Conservation (phyloP, 2,329 filamentous ascomycete genomes). For the Neodidymelliopsis sp. region DNA sequence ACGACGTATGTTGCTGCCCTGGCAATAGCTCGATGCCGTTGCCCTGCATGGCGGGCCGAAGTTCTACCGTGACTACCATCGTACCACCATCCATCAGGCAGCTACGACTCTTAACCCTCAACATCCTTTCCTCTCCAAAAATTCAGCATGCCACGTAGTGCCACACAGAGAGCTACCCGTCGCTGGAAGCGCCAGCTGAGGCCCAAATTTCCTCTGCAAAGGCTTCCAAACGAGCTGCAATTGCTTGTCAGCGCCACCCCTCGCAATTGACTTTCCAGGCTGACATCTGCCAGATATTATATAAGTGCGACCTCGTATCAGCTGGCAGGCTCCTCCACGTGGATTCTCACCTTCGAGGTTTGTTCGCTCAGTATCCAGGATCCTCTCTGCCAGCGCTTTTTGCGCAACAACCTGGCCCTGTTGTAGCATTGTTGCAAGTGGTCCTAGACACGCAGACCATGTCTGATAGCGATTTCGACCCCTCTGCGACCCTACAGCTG, state of each 20-base stretch:
- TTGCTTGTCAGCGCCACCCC: neutral
- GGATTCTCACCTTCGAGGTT: neutral
- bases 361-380: neutral
- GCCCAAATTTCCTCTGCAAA: conserved; percentile 7
- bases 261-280: neutral
- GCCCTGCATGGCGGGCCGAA: conserved; percentile 6
- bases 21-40: too few species aligned
- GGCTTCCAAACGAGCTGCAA: conserved; percentile 19
- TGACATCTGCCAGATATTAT: neutral
- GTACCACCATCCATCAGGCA: conserved; percentile 13
- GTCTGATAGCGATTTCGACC: neutral
- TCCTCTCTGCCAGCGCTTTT: neutral
- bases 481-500: neutral
- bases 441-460: too few species aligned
- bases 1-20: conserved; percentile 12
- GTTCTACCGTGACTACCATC: conserved; percentile 9
- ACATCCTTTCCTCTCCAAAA: neutral
- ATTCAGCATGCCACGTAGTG: neutral
- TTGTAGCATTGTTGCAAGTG: too few species aligned
- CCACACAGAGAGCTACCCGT: neutral
- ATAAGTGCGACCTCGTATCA: conserved; percentile 3
- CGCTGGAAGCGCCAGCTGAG: neutral
- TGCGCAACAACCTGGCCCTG: too few species aligned
- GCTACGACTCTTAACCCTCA: conserved; percentile 5
- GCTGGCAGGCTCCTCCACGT: neutral